Base-by-base conservation (phyloP, 148 eudicot species). In the Diospyros lotus region DNA sequence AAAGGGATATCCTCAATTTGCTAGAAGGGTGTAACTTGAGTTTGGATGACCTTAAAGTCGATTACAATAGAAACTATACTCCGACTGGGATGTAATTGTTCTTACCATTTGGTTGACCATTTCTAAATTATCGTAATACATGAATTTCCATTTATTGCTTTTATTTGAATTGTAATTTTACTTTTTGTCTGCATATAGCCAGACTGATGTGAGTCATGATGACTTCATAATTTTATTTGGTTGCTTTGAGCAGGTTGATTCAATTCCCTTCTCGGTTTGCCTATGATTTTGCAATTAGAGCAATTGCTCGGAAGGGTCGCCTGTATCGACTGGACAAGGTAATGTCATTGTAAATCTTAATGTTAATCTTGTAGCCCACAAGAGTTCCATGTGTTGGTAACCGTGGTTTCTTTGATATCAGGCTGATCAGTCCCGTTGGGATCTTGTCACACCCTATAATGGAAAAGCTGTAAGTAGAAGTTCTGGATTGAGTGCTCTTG, bases 381-480 rank as follows among this genome's bases (percentile, higher is more conserved):
- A 53, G 50, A 62, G 64, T 41, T 39, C 75, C 45, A 9, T 62
- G 2, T 68, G 60, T 53, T 76, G 28, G 76, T 66, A 12, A 66
- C 62, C 28, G 12, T 70, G 58, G 9, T 79, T 76, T 70, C 64
- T 71, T 61, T 58, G 41, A 45, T 88, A 53, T 55, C 87, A 93
- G 97, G 73, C 68, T 79, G 87, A 84, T 75, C 85, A 79, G 45
- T 46, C 74, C 42, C 50, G 62, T 46, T 93, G 97, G 97, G 89
- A 87, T 78, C 2, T 0, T 50, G 4, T 66, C 60, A 28, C 66
- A 72, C 79, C 90, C 60, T 86, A 80, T 77, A 75, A 86, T 53
- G 93, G 93, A 77, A 86, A 79, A 81, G 78, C 82, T 76, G 97
- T 93, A 84, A 90, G 97, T 78, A 58, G 53, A 40, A 60, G 39